These are phyloP conservation scores for Ganoderma multipileum DNA, from an alignment of 1,284 basidiomycete species.

Conservation along the genomic window DNA sequence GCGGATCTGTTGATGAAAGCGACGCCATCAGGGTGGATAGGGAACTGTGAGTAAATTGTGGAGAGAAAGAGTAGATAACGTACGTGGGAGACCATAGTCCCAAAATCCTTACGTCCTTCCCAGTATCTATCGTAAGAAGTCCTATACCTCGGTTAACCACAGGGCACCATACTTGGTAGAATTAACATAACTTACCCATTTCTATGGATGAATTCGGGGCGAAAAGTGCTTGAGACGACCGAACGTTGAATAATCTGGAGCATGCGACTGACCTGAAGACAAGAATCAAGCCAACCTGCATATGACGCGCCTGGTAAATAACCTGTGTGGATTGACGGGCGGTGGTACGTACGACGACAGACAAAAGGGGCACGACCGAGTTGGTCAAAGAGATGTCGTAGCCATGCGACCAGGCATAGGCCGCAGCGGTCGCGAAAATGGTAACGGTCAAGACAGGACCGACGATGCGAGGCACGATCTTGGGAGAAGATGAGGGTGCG, in stretches of 20 bases:
- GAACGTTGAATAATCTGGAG: not conserved
- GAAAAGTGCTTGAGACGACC: not conserved
- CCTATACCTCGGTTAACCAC: conserved; percentile 42
- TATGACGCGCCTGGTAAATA: conserved; percentile 12
- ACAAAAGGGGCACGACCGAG: conserved; percentile 83
- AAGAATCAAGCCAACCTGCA: conserved; percentile 74
- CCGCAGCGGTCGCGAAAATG: conserved; percentile 69
- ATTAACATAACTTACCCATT: conserved; percentile 40
- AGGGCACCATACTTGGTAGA: not conserved
- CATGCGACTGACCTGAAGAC: conserved; percentile 68
- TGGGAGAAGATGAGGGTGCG: not conserved
- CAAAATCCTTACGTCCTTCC: conserved; percentile 88
- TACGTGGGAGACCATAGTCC: conserved; percentile 64
- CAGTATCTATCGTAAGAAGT: conserved; percentile 84
- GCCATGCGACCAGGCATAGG: conserved; percentile 63
- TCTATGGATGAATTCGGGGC: conserved; percentile 22
- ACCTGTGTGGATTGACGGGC: not conserved
- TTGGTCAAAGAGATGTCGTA: conserved; percentile 67
- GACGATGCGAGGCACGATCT: conserved; percentile 73
- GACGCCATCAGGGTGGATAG: not conserved
- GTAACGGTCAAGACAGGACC: conserved; percentile 88
- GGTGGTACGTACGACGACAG: conserved; percentile 79
- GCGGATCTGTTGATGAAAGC: conserved; percentile 51
- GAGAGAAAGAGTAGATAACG: conserved; percentile 35
- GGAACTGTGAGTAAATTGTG: too few relatives aligned